Evolutionary conservation across 257 asterid species (phyloP).

Genomic region (Perilla frutescens): DNA sequence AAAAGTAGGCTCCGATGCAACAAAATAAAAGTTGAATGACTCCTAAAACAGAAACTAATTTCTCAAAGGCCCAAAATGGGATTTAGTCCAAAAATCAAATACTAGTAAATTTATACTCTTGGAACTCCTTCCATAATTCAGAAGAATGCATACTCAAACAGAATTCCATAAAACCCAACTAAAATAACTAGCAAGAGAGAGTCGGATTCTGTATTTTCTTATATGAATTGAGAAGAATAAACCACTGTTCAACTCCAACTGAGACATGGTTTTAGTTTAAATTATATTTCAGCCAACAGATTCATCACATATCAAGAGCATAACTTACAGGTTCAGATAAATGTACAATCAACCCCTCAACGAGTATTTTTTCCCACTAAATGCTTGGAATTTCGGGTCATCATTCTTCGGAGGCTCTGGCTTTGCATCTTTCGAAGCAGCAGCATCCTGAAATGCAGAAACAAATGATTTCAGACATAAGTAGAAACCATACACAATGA

Average conservation of each 20-base stretch:
- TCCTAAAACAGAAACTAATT: too few species aligned
- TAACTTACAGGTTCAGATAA: constrained; percentile 23
- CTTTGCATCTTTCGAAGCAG: constrained; percentile 67
- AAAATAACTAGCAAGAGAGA: not conserved
- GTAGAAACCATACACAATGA: not conserved
- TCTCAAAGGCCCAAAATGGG: too few species aligned
- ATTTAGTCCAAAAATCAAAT: too few species aligned
- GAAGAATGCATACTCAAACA: too few species aligned
- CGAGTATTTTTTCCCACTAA: constrained; percentile 76
- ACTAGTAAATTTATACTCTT: too few species aligned
- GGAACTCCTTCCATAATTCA: too few species aligned
- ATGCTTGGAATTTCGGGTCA: constrained; percentile 73
- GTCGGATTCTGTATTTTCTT: constrained; percentile 1
- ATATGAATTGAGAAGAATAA: constrained; percentile 29
- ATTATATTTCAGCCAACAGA: constrained; percentile 33
- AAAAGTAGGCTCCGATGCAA: too few species aligned
- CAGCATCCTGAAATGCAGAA: constrained; percentile 51
- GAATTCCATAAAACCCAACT: constrained; percentile 15
- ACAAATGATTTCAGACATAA: constrained; percentile 12
- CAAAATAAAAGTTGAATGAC: too few species aligned
- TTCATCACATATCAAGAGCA: constrained; percentile 11
- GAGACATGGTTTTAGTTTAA: constrained; percentile 18
- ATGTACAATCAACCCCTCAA: constrained; percentile 62
- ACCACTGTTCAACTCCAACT: constrained; percentile 30
- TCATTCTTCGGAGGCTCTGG: constrained; percentile 77